Evolutionary conservation across 441 rosid species (phyloP).

Genomic region (Eruca vesicaria): DNA sequence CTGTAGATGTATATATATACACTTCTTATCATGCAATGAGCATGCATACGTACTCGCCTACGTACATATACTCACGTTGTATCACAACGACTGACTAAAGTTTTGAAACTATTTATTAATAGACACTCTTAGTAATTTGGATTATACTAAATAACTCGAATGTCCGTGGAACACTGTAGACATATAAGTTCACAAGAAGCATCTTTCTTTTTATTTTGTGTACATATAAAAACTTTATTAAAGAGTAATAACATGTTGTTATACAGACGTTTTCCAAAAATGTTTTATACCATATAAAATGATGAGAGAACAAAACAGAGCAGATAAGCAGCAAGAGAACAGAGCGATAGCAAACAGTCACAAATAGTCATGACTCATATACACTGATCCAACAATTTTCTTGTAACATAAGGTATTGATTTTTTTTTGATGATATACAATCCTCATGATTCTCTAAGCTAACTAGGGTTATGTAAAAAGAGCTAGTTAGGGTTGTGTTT

Average conservation of each 20-base stretch:
- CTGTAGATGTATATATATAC: not conserved
- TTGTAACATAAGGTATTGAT: not conserved
- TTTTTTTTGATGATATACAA: too few species aligned
- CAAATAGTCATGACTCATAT: not conserved
- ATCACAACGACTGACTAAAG: not conserved
- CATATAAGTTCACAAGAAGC: not conserved
- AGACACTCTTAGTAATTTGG: not conserved
- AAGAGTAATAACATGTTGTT: not conserved
- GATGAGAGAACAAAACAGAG: not conserved
- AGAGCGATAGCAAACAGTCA: not conserved
- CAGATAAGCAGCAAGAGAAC: not conserved
- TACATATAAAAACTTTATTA: not conserved
- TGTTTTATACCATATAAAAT: not conserved
- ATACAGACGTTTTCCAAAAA: not conserved
- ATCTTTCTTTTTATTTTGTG: too few species aligned
- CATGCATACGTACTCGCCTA: slow-evolving; percentile 27
- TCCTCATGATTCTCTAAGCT: too few species aligned
- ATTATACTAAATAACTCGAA: not conserved
- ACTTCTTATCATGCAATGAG: not conserved
- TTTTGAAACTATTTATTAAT: not conserved
- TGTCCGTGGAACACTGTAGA: not conserved
- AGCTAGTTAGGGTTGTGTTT: too few species aligned
- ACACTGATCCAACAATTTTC: not conserved
- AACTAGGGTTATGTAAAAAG: too few species aligned
- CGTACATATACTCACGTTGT: not conserved